These are phyloP conservation scores for Ogataea glucozyma DNA, from an alignment of 805 yeast genomes.

Conservation along the genomic window DNA sequence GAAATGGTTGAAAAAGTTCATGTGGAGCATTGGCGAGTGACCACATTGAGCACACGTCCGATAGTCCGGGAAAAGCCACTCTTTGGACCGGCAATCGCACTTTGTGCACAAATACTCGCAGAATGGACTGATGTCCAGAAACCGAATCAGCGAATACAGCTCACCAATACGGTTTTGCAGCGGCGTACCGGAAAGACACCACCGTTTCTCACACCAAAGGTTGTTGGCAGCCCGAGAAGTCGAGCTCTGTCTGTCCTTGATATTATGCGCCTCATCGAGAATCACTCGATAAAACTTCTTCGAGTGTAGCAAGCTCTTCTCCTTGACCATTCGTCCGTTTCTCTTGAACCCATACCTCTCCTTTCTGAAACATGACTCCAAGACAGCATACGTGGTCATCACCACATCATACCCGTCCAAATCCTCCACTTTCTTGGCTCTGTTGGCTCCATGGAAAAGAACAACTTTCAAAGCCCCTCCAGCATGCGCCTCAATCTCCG, in stretches of 20 bases:
- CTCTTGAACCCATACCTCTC: constrained; percentile 82
- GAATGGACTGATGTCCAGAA: constrained; percentile 81
- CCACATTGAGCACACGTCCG: constrained; percentile 85
- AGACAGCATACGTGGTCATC: constrained; percentile 87
- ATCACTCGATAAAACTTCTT: constrained; percentile 81
- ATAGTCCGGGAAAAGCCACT: constrained; percentile 84
- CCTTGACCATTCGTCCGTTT: constrained; percentile 68
- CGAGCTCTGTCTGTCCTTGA: constrained; percentile 90
- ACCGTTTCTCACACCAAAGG: constrained; percentile 68
- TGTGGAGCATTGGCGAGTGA: constrained; percentile 92
- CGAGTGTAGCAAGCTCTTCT: constrained; percentile 71
- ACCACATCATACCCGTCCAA: constrained; percentile 72
- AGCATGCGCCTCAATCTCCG: constrained; percentile 87
- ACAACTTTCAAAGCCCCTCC: constrained; percentile 65
- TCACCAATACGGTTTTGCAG: constrained; percentile 96
- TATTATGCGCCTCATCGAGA: constrained; percentile 96
- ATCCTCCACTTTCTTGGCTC: constrained; percentile 59
- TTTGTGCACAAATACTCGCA: constrained; percentile 89
- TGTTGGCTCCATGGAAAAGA: constrained; percentile 83
- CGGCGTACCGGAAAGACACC: constrained; percentile 97
- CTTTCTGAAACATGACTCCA: constrained; percentile 84
- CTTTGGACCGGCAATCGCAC: constrained; percentile 79
- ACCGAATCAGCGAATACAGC: constrained; percentile 87
- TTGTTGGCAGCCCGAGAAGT: constrained; percentile 90
- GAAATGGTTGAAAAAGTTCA: constrained; percentile 93